These are phyloP conservation scores for Crinitomyces ghanaensis DNA, from an alignment of 805 yeast species.

Conservation along the genomic window DNA sequence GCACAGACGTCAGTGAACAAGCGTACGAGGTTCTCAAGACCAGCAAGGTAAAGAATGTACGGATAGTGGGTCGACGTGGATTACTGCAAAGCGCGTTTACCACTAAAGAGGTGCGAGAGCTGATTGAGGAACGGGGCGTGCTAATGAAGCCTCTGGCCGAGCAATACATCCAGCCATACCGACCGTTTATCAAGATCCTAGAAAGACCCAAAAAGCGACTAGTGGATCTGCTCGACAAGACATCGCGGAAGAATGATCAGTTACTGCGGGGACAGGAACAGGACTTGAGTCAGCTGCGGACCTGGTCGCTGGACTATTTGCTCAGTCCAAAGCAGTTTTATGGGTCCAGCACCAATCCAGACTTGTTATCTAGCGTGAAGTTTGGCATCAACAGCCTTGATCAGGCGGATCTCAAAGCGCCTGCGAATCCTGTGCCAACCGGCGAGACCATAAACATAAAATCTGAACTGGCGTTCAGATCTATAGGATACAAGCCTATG, in stretches of 20 bases:
- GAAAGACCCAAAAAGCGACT: conserved; percentile 55
- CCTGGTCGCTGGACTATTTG: conserved; percentile 69
- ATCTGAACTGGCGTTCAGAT: conserved; percentile 60
- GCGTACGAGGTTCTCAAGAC: conserved; percentile 45
- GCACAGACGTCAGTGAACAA: conserved; percentile 59
- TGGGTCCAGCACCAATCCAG: conserved; percentile 25
- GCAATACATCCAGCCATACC: conserved; percentile 23
- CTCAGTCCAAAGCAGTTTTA: conserved; percentile 48
- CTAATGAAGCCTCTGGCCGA: conserved; percentile 37
- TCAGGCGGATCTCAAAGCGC: conserved; percentile 29
- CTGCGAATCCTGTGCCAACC: conserved; percentile 29
- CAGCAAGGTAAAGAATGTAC: conserved; percentile 51
- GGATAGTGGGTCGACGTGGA: conserved; percentile 79
- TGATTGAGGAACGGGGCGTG: conserved; percentile 48
- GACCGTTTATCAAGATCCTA: conserved; percentile 23
- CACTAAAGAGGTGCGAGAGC: conserved; percentile 81
- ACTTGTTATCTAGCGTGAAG: conserved; percentile 33
- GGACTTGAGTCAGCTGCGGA: too few species aligned
- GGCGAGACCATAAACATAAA: conserved; percentile 23
- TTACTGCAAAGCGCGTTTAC: conserved; percentile 74
- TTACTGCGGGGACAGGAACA: conserved; percentile 1
- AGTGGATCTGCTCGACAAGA: conserved; percentile 49
- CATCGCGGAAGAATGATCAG: conserved; percentile 29
- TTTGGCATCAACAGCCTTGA: conserved; percentile 39
- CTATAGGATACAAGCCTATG: conserved; percentile 72